Evolutionary conservation across 2,329 filamentous ascomycete species (phyloP).

Genomic region (Coniochaeta prunicola): DNA sequence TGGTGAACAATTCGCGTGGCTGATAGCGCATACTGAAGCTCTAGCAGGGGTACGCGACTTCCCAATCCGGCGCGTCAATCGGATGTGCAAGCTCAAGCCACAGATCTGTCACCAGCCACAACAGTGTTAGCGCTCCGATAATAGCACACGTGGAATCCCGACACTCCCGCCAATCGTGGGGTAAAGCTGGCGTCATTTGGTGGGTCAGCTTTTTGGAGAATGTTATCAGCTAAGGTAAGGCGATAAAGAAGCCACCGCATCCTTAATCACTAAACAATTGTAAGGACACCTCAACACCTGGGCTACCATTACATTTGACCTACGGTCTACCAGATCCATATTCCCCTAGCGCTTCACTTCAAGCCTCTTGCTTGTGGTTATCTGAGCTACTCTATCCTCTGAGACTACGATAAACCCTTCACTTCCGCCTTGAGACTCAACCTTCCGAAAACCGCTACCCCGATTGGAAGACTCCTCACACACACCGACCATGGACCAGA

Average conservation of each 20-base stretch:
- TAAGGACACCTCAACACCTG: constrained; percentile 7
- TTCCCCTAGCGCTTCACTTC: not conserved
- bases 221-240: not conserved
- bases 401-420: not conserved
- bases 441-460: not conserved
- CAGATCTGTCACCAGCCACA: constrained; percentile 16
- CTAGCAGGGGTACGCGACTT: not conserved
- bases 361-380: too few species aligned
- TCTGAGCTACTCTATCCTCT: not conserved
- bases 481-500: constrained; percentile 42
- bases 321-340: not conserved
- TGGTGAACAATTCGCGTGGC: constrained; percentile 2
- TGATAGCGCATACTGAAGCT: not conserved
- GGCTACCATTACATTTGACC: not conserved
- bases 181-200: not conserved
- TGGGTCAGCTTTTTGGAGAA: not conserved
- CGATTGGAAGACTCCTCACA: not conserved
- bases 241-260: not conserved
- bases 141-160: not conserved
- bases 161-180: not conserved
- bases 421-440: not conserved
- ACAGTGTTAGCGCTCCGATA: not conserved
- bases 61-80: not conserved
- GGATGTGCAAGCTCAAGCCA: not conserved
- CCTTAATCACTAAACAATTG: not conserved